phyloP scores from a whole-genome alignment of 129 eudicot species.

The Lactuca saligna region DNA sequence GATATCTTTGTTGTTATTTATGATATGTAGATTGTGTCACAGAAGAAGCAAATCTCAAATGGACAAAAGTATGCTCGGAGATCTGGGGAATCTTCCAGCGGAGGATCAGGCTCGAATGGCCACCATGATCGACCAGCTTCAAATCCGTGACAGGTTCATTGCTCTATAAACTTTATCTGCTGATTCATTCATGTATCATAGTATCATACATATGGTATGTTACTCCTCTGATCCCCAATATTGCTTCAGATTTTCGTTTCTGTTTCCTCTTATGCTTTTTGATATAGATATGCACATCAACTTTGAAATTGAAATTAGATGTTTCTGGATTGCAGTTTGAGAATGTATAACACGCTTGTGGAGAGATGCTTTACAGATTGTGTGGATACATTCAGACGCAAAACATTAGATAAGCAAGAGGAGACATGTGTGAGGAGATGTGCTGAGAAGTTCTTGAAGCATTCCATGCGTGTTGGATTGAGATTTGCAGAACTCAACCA shows the following conservation, averaged over 20 bases:
- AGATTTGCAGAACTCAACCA: conserved; percentile 90
- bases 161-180: not conserved
- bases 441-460: conserved; percentile 94
- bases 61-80: conserved; percentile 77
- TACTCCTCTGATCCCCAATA: not conserved
- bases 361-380: conserved; percentile 91
- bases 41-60: conserved; percentile 36
- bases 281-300: no score
- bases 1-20: no score
- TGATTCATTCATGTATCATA: not conserved
- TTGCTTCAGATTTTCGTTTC: not conserved
- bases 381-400: conserved; percentile 68
- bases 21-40: not conserved
- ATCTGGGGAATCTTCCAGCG: conserved; percentile 57
- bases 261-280: not conserved
- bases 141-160: conserved; percentile 78
- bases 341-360: conserved; percentile 83
- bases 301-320: no score
- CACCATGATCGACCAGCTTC: conserved; percentile 81
- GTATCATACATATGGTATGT: not conserved
- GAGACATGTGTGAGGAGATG: conserved; percentile 79
- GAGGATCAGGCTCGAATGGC: conserved; percentile 68
- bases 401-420: conserved; percentile 78
- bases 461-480: conserved; percentile 84
- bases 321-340: conserved; percentile 46